Percentiles rank a stretch among this genome's conserved stretches.
Evolutionary conservation across 345 rosid species (phyloP).

Genomic region (Populus alba): DNA sequence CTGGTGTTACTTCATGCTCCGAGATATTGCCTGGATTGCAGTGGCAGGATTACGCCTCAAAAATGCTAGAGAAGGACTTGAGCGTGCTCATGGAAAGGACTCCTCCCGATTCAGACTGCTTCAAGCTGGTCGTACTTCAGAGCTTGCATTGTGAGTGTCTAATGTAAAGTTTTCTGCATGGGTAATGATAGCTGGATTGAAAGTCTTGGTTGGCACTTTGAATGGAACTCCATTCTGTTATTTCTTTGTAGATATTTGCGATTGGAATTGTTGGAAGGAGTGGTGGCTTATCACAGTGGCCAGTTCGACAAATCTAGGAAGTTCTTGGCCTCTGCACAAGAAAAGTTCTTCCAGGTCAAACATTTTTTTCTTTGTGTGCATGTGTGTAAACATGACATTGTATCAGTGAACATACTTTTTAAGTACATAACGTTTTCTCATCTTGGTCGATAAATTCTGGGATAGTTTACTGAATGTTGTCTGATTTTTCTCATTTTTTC

Average conservation of each 20-base stretch:
- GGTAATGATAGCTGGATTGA: neutral
- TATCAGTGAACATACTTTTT: neutral
- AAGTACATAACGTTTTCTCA: neutral
- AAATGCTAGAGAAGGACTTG: conserved; percentile 86
- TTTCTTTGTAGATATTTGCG: conserved; percentile 60
- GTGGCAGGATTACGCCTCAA: conserved; percentile 78
- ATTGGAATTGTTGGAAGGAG: conserved; percentile 89
- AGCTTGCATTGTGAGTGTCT: conserved; percentile 69
- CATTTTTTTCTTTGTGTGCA: neutral
- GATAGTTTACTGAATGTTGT: neutral
- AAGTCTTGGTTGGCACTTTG: conserved; percentile 1
- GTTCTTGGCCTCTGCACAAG: conserved; percentile 69
- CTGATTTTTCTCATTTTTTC: neutral
- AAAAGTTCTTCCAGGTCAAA: conserved; percentile 67
- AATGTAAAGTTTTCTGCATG: neutral
- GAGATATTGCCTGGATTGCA: conserved; percentile 77
- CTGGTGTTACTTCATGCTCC: conserved; percentile 95
- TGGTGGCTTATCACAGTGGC: conserved; percentile 86
- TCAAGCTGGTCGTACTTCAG: conserved; percentile 72
- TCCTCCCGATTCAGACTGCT: conserved; percentile 78
- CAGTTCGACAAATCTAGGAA: conserved; percentile 57
- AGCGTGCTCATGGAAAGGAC: conserved; percentile 89
- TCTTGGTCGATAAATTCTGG: neutral
- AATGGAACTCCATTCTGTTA: conserved; percentile 9
- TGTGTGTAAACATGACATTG: neutral